These are phyloP conservation scores for Scenedesmus sp. DNA, from an alignment of 163 green algal species.

Conservation along the genomic window DNA sequence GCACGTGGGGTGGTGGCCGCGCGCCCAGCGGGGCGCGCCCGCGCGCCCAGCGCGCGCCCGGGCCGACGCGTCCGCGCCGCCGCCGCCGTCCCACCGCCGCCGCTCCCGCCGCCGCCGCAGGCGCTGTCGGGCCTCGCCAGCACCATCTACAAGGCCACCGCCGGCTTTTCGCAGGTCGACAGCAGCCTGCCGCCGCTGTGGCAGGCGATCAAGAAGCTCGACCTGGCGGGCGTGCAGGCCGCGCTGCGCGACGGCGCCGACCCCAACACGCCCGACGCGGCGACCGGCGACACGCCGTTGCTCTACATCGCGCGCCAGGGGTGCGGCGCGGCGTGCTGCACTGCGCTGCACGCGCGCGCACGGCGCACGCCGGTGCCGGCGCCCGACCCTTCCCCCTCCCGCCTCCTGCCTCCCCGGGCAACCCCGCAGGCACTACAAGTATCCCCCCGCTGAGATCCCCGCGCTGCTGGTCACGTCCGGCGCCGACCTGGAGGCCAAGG, in stretches of 20 bases:
- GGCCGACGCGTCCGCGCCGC: neutral
- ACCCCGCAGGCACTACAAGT: slow-evolving; percentile 68
- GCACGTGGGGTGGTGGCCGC: neutral
- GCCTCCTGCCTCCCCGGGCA: too few relatives aligned
- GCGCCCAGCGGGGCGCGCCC: too few relatives aligned
- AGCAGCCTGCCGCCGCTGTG: slow-evolving; percentile 42
- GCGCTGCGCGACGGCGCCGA: neutral
- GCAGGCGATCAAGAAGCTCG: slow-evolving; percentile 32
- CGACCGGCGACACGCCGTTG: slow-evolving; percentile 51
- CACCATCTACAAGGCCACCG: slow-evolving; percentile 58
- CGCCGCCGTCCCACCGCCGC: neutral
- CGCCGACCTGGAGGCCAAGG: slow-evolving; percentile 55
- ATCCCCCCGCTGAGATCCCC: slow-evolving; percentile 55
- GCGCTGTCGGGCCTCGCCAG: slow-evolving; percentile 46
- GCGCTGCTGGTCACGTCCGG: slow-evolving; percentile 51
- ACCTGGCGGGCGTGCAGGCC: slow-evolving; percentile 3
- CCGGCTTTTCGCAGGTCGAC: slow-evolving; percentile 33
- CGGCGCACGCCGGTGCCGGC: too few relatives aligned
- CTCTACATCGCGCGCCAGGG: slow-evolving; percentile 52
- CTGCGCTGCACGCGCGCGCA: neutral
- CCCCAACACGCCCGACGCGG: neutral
- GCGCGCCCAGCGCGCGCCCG: too few relatives aligned
- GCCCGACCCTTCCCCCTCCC: too few relatives aligned
- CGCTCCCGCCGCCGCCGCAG: neutral
- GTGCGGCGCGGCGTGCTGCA: neutral